A percentile compares a stretch with the other conserved stretches of the same genome.
These are phyloP conservation scores for Chalaropsis thielavioides DNA, from an alignment of 2,329 filamentous ascomycete species.

Conservation along the genomic window DNA sequence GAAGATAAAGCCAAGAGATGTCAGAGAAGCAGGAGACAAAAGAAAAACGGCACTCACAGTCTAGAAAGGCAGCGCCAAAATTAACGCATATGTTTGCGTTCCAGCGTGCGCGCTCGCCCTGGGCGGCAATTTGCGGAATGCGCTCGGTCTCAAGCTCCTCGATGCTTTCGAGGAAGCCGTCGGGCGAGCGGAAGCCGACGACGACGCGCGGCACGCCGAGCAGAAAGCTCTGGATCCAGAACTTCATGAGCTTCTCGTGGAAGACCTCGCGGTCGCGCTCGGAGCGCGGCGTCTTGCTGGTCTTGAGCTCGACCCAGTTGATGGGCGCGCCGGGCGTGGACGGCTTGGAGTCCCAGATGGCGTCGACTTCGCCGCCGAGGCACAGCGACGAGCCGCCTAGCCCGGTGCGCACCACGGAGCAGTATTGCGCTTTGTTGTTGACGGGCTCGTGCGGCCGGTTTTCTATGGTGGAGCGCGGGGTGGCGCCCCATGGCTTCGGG, in stretches of 20 bases:
- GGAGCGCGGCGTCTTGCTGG: slow-evolving; percentile 55
- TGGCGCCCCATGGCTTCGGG: slow-evolving; percentile 57
- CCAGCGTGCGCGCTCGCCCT: slow-evolving; percentile 55
- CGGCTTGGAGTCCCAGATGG: slow-evolving; percentile 76
- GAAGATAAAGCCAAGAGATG: no score
- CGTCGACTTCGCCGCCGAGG: slow-evolving; percentile 87
- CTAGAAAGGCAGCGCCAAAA: slow-evolving; percentile 64
- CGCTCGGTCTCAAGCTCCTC: slow-evolving; percentile 67
- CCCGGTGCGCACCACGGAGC: slow-evolving; percentile 79
- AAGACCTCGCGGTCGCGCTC: slow-evolving; percentile 59
- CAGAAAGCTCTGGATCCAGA: slow-evolving; percentile 93
- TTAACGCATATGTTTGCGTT: slow-evolving; percentile 91
- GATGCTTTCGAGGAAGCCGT: slow-evolving; percentile 53
- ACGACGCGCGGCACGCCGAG: slow-evolving; percentile 85
- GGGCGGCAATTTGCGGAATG: slow-evolving; percentile 63
- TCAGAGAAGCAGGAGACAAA: not conserved
- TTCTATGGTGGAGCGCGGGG: slow-evolving; percentile 64
- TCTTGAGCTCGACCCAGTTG: slow-evolving; percentile 94
- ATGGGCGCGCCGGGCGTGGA: slow-evolving; percentile 48
- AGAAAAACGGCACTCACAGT: slow-evolving; percentile 41
- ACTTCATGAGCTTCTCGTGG: slow-evolving; percentile 82
- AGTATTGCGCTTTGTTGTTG: slow-evolving; percentile 88
- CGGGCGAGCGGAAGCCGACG: slow-evolving; percentile 65
- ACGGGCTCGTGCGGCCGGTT: slow-evolving; percentile 54
- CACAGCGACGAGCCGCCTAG: slow-evolving; percentile 66